These are phyloP conservation scores for Nematodospora valgi DNA, from an alignment of 805 yeast species.

Conservation along the genomic window DNA sequence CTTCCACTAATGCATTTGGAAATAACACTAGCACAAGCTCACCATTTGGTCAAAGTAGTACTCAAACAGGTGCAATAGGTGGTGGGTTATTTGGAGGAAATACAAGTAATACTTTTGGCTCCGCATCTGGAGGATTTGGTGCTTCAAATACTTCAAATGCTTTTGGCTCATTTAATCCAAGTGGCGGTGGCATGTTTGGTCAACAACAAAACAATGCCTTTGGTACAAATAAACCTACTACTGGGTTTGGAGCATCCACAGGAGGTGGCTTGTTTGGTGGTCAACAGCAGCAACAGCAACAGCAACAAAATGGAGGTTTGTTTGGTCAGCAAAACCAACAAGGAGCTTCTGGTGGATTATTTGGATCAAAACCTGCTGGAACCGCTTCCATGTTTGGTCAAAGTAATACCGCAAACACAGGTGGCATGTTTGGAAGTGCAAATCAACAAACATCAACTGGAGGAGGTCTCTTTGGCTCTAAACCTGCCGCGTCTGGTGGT, in stretches of 20 bases:
- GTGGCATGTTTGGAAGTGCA: slow-evolving; percentile 24
- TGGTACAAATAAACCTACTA: slow-evolving; percentile 13
- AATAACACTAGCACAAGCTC: slow-evolving; percentile 22
- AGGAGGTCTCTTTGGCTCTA: slow-evolving; percentile 24
- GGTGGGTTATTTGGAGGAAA: slow-evolving; percentile 26
- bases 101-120: slow-evolving; percentile 14
- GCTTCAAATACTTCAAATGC: slow-evolving; percentile 8
- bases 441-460: slow-evolving; percentile 10
- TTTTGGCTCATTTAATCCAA: slow-evolving; percentile 10
- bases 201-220: slow-evolving; percentile 18
- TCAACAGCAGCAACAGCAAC: slow-evolving; percentile 5
- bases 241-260: slow-evolving; percentile 16
- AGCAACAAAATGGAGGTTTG: slow-evolving; percentile 6
- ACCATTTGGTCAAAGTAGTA: slow-evolving; percentile 23
- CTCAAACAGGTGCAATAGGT: neutral
- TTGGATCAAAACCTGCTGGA: slow-evolving; percentile 16
- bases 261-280: slow-evolving; percentile 18
- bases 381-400: slow-evolving; percentile 17
- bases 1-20: slow-evolving; percentile 13
- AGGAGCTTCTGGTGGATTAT: slow-evolving; percentile 23
- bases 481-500: slow-evolving; percentile 15
- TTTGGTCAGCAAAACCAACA: slow-evolving; percentile 13
- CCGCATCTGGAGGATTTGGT: slow-evolving; percentile 39
- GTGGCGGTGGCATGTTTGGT: slow-evolving; percentile 20
- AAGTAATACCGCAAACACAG: slow-evolving; percentile 26